Evolutionary conservation across 2,329 filamentous ascomycete genomes (phyloP).

Genomic region (Fusarium equiseti): DNA sequence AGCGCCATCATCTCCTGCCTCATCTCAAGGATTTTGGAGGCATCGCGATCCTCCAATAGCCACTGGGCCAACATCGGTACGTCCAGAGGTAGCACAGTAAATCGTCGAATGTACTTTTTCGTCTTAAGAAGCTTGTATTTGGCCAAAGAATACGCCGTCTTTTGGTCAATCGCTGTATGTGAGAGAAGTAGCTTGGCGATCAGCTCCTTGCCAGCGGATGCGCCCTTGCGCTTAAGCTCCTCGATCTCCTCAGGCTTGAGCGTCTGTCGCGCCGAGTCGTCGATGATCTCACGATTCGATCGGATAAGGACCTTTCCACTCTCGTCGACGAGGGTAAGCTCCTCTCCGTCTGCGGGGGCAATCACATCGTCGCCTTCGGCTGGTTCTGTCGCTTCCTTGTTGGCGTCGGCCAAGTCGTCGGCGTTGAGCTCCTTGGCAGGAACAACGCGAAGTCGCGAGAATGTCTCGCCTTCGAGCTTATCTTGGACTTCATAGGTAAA

Average conservation of each 20-base stretch:
- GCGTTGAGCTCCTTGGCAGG: constrained; percentile 85
- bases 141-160: constrained; percentile 91
- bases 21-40: constrained; percentile 84
- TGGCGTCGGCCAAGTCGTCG: constrained; percentile 72
- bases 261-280: constrained; percentile 77
- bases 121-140: constrained; percentile 97
- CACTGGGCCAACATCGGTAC: constrained; percentile 80
- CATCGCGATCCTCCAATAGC: constrained; percentile 83
- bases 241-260: constrained; percentile 82
- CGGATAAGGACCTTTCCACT: constrained; percentile 62
- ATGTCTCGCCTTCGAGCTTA: constrained; percentile 71
- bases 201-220: constrained; percentile 85
- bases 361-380: constrained; percentile 59
- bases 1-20: constrained; percentile 86
- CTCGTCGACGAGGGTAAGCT: constrained; percentile 59
- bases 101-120: constrained; percentile 91
- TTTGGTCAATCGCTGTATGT: constrained; percentile 90
- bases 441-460: constrained; percentile 80
- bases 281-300: constrained; percentile 70
- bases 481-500: constrained; percentile 92
- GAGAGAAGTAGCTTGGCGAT: constrained; percentile 93
- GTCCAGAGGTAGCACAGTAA: constrained; percentile 87
- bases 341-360: constrained; percentile 54
- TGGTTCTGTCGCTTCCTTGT: constrained; percentile 54
- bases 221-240: constrained; percentile 77